These are phyloP conservation scores for Hippophae gyantsensis DNA, from an alignment of 306 rosid genomes.

Conservation along the genomic window DNA sequence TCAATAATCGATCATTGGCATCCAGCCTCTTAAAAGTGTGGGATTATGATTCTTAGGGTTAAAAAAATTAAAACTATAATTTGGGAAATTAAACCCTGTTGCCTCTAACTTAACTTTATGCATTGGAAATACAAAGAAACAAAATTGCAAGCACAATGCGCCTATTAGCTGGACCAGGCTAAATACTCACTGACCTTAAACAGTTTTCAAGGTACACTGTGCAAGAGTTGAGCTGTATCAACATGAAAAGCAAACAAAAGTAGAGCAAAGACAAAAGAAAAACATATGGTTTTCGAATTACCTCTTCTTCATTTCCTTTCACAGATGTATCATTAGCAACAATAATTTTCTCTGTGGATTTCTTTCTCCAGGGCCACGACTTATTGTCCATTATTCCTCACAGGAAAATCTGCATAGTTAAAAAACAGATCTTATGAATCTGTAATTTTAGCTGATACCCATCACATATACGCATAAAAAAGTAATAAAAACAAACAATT, in stretches of 20 bases:
- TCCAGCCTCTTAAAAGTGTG: no score
- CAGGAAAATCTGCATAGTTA: conserved; percentile 21
- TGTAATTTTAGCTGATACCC: background rate
- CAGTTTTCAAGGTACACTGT: background rate
- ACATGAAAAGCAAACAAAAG: background rate
- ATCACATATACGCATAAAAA: background rate
- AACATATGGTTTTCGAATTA: conserved; percentile 8
- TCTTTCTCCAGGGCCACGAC: conserved; percentile 81
- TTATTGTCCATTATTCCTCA: conserved; percentile 54
- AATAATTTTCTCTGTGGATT: conserved; percentile 53
- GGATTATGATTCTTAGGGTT: no score
- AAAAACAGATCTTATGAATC: background rate
- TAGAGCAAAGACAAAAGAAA: background rate
- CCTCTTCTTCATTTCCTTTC: conserved; percentile 60
- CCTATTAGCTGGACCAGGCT: background rate
- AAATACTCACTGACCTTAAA: background rate
- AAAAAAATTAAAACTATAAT: no score
- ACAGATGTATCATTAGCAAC: conserved; percentile 33
- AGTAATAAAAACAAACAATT: no score
- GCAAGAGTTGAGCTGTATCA: background rate
- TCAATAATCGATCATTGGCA: no score
- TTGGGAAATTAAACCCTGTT: no score
- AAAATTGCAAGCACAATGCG: background rate
- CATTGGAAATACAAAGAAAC: background rate
- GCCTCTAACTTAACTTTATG: no score